Conservation (phyloP, 2,329 filamentous ascomycete genomes). For the Lizonia empirigonia region DNA sequence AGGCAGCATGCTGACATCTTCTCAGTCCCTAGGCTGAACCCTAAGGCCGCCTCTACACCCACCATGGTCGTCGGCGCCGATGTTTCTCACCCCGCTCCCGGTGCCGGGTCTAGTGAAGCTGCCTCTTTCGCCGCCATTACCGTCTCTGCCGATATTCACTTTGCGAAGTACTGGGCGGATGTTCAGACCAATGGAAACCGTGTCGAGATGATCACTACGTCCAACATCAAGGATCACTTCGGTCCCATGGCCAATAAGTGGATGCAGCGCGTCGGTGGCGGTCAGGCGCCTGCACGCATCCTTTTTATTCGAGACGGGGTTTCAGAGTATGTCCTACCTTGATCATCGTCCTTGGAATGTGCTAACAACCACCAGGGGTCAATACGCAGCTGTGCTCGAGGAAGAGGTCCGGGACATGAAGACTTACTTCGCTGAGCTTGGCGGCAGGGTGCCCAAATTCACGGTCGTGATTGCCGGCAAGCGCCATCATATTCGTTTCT, state of each 20-base stretch:
- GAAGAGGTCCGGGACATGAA: slow-evolving; percentile 79
- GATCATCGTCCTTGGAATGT: not conserved
- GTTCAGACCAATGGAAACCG: slow-evolving; percentile 84
- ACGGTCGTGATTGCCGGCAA: slow-evolving; percentile 90
- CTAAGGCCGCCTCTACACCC: slow-evolving; percentile 25
- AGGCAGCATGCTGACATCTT: not conserved
- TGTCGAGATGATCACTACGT: slow-evolving; percentile 74
- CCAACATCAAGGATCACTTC: slow-evolving; percentile 71
- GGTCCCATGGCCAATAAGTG: slow-evolving; percentile 68
- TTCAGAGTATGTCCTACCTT: slow-evolving; percentile 59
- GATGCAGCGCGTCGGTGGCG: slow-evolving; percentile 60
- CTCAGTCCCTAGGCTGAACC: slow-evolving; percentile 14
- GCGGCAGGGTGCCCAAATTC: slow-evolving; percentile 64
- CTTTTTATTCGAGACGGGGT: slow-evolving; percentile 96
- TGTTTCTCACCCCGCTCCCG: slow-evolving; percentile 81
- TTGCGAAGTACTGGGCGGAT: slow-evolving; percentile 75
- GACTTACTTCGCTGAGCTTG: slow-evolving; percentile 56
- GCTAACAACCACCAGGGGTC: slow-evolving; percentile 64
- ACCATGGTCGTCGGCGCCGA: slow-evolving; percentile 92
- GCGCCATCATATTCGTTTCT: slow-evolving; percentile 92
- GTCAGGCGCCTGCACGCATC: slow-evolving; percentile 70
- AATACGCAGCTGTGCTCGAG: slow-evolving; percentile 79
- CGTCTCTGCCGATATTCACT: slow-evolving; percentile 74
- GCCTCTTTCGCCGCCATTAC: slow-evolving; percentile 85
- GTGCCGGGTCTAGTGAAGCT: slow-evolving; percentile 50